Conservation (phyloP, 176 grass and related monocot species). For the Thinopyrum elongatum region DNA sequence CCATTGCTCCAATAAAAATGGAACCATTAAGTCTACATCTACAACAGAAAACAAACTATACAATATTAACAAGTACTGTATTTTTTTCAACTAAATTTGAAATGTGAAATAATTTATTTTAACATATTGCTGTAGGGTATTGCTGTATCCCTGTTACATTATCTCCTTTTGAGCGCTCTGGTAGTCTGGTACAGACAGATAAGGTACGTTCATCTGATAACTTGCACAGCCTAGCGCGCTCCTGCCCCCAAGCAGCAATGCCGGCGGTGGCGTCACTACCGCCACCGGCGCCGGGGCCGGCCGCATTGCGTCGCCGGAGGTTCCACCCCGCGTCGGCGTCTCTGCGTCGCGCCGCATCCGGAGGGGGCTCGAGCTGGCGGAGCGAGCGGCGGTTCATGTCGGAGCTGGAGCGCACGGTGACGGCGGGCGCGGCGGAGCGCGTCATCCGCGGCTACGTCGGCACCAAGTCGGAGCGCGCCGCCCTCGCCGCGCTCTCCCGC, state of each 20-base stretch:
- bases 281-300: neutral
- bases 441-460: slow-evolving; percentile 75
- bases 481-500: slow-evolving; percentile 70
- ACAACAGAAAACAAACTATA: too few relatives aligned
- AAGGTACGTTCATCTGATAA: neutral
- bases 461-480: slow-evolving; percentile 68
- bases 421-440: slow-evolving; percentile 57
- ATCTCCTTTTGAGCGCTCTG: too few relatives aligned
- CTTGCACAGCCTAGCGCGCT: neutral
- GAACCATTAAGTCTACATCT: too few relatives aligned
- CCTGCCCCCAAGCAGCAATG: slow-evolving; percentile 9
- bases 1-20: too few relatives aligned
- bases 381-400: slow-evolving; percentile 64
- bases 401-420: slow-evolving; percentile 61
- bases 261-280: slow-evolving; percentile 32
- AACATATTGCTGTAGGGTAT: too few relatives aligned
- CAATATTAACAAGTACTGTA: too few relatives aligned
- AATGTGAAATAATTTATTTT: too few relatives aligned
- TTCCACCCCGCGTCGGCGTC: slow-evolving; percentile 4
- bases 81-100: too few relatives aligned
- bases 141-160: too few relatives aligned
- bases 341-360: slow-evolving; percentile 27
- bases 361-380: slow-evolving; percentile 55
- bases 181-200: neutral
- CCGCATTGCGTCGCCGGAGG: neutral